These are phyloP conservation scores for Russula vinacea DNA, from an alignment of 768 basidiomycete species.

Conservation along the genomic window DNA sequence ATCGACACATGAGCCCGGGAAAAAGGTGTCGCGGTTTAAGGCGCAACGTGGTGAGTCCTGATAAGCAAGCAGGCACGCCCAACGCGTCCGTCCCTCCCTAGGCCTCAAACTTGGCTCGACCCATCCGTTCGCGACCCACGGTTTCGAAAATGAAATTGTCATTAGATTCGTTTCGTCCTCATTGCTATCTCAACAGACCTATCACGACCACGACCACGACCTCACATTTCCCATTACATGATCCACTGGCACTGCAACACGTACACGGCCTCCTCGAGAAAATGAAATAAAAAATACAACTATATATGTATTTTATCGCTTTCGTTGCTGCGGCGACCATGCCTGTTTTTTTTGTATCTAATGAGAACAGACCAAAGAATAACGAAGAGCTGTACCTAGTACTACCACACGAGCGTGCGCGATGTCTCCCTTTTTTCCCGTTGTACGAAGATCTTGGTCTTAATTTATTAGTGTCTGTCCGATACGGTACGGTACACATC, in stretches of 20 bases:
- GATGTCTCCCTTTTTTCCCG: not conserved
- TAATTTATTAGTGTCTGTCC: not conserved
- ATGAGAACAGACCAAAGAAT: not conserved
- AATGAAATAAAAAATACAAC: not conserved
- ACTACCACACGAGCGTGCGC: not conserved
- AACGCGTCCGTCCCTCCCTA: not conserved
- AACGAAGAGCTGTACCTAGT: not conserved
- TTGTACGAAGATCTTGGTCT: not conserved
- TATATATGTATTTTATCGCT: conserved; percentile 2
- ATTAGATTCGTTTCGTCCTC: not conserved
- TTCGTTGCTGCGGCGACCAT: not conserved
- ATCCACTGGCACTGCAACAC: not conserved
- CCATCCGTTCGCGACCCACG: too few relatives aligned
- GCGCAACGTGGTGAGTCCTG: conserved; percentile 29
- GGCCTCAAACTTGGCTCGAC: not conserved
- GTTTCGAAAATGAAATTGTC: not conserved
- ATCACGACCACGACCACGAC: not conserved
- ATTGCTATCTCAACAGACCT: not conserved
- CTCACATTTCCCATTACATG: not conserved
- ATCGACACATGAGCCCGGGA: conserved; percentile 16
- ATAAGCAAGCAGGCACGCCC: not conserved
- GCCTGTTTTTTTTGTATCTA: not conserved
- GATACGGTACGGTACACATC: not conserved
- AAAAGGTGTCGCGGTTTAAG: conserved; percentile 33
- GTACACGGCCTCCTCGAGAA: not conserved